Conservation (phyloP, 1,284 basidiomycete genomes). For the Cystobasidiaceae sp. region DNA sequence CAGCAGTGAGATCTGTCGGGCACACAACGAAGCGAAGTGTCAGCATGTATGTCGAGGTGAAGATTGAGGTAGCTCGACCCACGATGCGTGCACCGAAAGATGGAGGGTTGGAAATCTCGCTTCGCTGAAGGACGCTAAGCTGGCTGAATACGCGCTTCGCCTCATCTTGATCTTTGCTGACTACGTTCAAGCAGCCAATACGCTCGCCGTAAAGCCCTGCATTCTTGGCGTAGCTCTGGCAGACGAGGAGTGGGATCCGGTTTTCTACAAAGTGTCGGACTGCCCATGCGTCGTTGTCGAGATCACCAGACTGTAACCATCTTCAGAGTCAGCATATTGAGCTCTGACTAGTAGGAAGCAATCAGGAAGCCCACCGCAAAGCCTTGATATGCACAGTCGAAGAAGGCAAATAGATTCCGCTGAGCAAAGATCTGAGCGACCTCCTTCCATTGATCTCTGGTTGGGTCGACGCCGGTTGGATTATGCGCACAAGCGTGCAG, state of each 20-base stretch:
- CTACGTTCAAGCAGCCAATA: conserved; percentile 74
- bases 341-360: not conserved
- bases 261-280: conserved; percentile 80
- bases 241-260: conserved; percentile 73
- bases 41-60: not conserved
- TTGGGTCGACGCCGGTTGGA: conserved; percentile 93
- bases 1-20: conserved; percentile 64
- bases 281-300: conserved; percentile 84
- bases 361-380: conserved; percentile 68
- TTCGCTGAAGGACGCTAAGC: conserved; percentile 76
- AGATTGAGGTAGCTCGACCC: conserved; percentile 39
- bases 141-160: conserved; percentile 74
- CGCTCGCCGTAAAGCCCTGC: conserved; percentile 90
- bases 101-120: conserved; percentile 90
- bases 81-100: conserved; percentile 84
- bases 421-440: conserved; percentile 69
- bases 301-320: conserved; percentile 62
- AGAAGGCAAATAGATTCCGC: conserved; percentile 82
- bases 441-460: conserved; percentile 76
- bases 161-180: conserved; percentile 56
- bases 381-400: conserved; percentile 93
- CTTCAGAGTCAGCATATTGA: not conserved
- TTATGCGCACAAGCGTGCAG: conserved; percentile 85
- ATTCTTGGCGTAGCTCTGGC: conserved; percentile 96
- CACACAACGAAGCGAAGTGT: not conserved